phyloP scores from a whole-genome alignment of 2,329 filamentous ascomycete genomes.

The Fusarium globosum region DNA sequence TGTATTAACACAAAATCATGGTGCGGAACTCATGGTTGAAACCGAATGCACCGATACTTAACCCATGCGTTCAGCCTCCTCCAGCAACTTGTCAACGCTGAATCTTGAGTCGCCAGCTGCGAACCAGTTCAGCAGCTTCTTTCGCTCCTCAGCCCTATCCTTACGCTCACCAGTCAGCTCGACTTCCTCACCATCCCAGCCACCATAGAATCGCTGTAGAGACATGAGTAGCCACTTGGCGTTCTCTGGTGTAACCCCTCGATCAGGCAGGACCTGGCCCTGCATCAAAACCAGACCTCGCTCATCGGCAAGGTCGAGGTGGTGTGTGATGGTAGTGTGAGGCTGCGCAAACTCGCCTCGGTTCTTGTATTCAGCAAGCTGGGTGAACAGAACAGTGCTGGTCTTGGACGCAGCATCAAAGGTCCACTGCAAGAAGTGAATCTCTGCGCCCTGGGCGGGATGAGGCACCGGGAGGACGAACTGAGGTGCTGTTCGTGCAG shows the following conservation, averaged over 20 bases:
- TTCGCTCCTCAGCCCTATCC: conserved; percentile 71
- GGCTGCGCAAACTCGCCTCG: conserved; percentile 90
- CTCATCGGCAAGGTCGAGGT: conserved; percentile 79
- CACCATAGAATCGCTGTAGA: conserved; percentile 92
- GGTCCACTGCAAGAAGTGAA: conserved; percentile 97
- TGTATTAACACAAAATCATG: not conserved
- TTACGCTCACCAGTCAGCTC: conserved; percentile 54
- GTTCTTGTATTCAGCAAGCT: conserved; percentile 91
- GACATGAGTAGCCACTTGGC: conserved; percentile 93
- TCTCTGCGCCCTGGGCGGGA: conserved; percentile 77
- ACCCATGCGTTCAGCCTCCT: conserved; percentile 86
- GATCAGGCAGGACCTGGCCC: conserved; percentile 79
- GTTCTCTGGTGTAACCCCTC: conserved; percentile 81
- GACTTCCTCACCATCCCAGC: conserved; percentile 62
- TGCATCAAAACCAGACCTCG: conserved; percentile 89
- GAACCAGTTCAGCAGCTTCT: conserved; percentile 83
- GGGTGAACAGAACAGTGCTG: conserved; percentile 88
- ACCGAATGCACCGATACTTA: conserved; percentile 45
- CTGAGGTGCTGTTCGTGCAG: conserved; percentile 80
- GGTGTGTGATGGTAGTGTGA: conserved; percentile 94
- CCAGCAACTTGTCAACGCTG: conserved; percentile 84
- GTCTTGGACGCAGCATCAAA: conserved; percentile 77
- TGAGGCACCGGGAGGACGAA: conserved; percentile 91
- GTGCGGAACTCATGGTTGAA: not conserved
- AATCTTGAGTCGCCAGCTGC: conserved; percentile 81